Conservation (phyloP, 768 basidiomycete species). For the Collybia mongolica region DNA sequence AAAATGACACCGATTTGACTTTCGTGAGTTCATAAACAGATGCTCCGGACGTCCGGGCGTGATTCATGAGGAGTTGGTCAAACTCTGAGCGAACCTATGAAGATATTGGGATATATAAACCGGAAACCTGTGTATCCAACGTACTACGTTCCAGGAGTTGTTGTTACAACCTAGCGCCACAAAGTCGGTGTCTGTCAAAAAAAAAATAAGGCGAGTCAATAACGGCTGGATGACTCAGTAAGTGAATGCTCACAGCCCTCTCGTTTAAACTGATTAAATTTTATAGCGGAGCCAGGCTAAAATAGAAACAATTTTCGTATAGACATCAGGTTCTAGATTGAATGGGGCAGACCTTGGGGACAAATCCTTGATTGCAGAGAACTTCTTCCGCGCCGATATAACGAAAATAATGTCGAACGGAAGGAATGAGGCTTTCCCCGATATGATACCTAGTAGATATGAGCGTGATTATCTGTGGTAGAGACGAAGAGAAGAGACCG, state of each 20-base stretch:
- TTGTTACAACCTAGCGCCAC: conserved; percentile 52
- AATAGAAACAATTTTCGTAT: not conserved
- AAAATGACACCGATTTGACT: conserved; percentile 48
- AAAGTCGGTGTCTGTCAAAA: conserved; percentile 54
- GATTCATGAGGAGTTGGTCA: conserved; percentile 55
- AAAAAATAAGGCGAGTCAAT: not conserved
- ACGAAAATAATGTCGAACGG: conserved; percentile 54
- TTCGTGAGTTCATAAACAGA: conserved; percentile 54
- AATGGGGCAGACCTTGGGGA: conserved; percentile 38
- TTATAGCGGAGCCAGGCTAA: conserved; percentile 62
- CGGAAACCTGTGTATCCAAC: conserved; percentile 15
- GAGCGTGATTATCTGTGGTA: not conserved
- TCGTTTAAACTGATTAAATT: conserved; percentile 63
- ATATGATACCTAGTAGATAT: conserved; percentile 45
- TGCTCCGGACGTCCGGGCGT: conserved; percentile 51
- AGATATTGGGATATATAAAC: not conserved
- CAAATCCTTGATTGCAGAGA: conserved; percentile 47
- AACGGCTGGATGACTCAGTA: not conserved
- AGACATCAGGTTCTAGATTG: not conserved
- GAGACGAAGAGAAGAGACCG: conserved; percentile 24
- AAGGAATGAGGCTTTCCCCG: conserved; percentile 62
- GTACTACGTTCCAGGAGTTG: conserved; percentile 61
- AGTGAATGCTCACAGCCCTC: conserved; percentile 52
- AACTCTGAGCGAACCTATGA: conserved; percentile 57
- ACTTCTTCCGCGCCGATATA: conserved; percentile 59